Evolutionary conservation across 140 eudicot genomes (phyloP).

Genomic region (Senecio squalidus): DNA sequence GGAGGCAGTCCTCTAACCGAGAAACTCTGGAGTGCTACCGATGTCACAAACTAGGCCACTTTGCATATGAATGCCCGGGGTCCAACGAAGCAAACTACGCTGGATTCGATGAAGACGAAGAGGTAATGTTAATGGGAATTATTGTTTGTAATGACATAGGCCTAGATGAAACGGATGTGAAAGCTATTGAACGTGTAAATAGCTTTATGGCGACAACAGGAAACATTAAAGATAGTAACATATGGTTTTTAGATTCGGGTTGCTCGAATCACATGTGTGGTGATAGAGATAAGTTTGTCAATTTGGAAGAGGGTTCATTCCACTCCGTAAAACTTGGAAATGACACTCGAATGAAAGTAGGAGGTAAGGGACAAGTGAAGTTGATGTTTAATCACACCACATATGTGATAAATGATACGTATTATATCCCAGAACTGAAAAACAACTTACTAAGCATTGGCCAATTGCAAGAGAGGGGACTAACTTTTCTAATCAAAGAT

Average conservation of each 20-base stretch:
- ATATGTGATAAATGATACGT: neutral
- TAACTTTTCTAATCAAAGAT: no score
- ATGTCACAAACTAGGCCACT: constrained; percentile 10
- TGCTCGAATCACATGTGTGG: constrained; percentile 17
- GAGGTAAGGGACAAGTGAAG: neutral
- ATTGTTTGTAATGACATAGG: no score
- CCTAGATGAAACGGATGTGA: neutral
- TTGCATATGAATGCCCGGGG: neutral
- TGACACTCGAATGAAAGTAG: neutral
- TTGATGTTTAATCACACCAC: neutral
- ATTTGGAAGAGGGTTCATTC: neutral
- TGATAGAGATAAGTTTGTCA: neutral
- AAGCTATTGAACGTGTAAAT: neutral
- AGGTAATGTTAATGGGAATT: neutral
- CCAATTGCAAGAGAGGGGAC: constrained; percentile 4
- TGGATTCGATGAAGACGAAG: neutral
- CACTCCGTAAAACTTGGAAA: neutral
- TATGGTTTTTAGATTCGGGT: neutral
- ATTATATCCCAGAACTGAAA: neutral
- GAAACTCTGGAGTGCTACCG: constrained; percentile 1
- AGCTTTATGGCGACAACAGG: no score
- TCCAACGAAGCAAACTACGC: neutral
- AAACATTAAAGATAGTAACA: fast-evolving
- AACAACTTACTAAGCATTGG: constrained; percentile 1
- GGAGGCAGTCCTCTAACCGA: neutral